Evolutionary conservation across 805 yeast genomes (phyloP), one percentile per base, ranked within the genome.

Genomic region (Debaryomyces maramus): DNA sequence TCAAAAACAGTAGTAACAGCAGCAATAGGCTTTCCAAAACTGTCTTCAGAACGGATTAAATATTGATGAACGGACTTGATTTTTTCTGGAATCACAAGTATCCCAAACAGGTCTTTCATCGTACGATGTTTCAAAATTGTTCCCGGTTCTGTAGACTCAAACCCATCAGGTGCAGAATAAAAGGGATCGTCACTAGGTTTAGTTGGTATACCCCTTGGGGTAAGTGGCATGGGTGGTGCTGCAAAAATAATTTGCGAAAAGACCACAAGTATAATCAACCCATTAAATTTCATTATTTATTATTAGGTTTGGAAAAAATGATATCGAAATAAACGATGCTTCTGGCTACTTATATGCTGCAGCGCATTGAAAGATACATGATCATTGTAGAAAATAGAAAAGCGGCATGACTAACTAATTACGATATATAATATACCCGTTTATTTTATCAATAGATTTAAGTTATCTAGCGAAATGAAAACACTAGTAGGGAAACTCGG

Each of bases 31-130:
- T 51, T 41, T 2, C 58, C 61, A 33, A 38, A 40, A 24, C 47
- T 26, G 34, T 56, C 60, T 7, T 49, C 43, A 2, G 63, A 48
- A 13, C 58, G 47, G n/a, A 56, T 50, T 35, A 53, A 40, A n/a
- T 52, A 46, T 36, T 61, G 65, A 53, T 56, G 55, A 5, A 47
- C 46, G 9, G 40, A 50, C 30, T 45, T 17, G 43, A 42, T 26
- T 38, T 38, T 32, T 14, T 32, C 20, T 38, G 37, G 41, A 36
- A 40, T 27, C 11, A 24, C 23, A 16, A 42, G n/a, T 15, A 33
- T 27, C 11, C 46, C 41, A 14, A 39, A 16, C 18, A 24, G 23
- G 29, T 39, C 24, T 2, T 24, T 24, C 14, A 30, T 23, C 15
- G 26, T 18, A 40, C 44, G 39, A 37, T 15, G 29, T 30, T 29